These are phyloP conservation scores for Plenodomus biglobosus DNA, from an alignment of 2,329 filamentous ascomycete species.

Conservation along the genomic window DNA sequence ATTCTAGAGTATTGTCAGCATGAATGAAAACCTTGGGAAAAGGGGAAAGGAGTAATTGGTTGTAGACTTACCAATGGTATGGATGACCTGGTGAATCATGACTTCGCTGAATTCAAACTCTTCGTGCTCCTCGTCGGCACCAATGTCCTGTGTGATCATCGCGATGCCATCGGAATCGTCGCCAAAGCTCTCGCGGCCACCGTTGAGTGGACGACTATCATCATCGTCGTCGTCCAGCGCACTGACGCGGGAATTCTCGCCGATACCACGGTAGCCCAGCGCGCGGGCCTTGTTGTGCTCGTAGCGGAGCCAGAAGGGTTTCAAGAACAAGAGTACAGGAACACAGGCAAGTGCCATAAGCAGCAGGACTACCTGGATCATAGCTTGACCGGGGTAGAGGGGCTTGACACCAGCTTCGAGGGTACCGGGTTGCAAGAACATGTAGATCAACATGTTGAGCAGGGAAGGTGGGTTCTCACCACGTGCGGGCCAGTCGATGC, in stretches of 20 bases:
- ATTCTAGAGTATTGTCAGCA: slow-evolving; percentile 63
- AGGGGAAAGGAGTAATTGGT: not conserved
- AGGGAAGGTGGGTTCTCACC: slow-evolving; percentile 76
- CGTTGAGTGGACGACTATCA: slow-evolving; percentile 58
- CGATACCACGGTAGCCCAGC: slow-evolving; percentile 88
- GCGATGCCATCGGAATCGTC: slow-evolving; percentile 81
- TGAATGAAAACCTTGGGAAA: not conserved
- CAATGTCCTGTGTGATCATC: slow-evolving; percentile 85
- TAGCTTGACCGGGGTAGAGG: slow-evolving; percentile 76
- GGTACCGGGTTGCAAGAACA: slow-evolving; percentile 88
- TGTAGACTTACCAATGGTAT: slow-evolving; percentile 90
- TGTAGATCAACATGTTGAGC: slow-evolving; percentile 99
- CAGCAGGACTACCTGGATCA: slow-evolving; percentile 75
- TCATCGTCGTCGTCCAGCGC: slow-evolving; percentile 86
- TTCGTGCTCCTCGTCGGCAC: slow-evolving; percentile 74
- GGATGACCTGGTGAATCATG: slow-evolving; percentile 99
- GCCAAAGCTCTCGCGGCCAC: slow-evolving; percentile 64
- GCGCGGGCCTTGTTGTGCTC: slow-evolving; percentile 89
- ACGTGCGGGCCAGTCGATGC: slow-evolving; percentile 75
- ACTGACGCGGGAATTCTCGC: slow-evolving; percentile 83
- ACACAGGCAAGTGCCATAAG: slow-evolving; percentile 84
- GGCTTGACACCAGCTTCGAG: slow-evolving; percentile 62
- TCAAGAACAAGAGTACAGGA: slow-evolving; percentile 86
- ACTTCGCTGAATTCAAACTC: slow-evolving; percentile 97
- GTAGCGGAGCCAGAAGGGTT: slow-evolving; percentile 91